A percentile compares a stretch with the other conserved stretches of the same genome.
These are phyloP conservation scores for Pyrus communis DNA, from an alignment of 306 rosid species.

Conservation along the genomic window DNA sequence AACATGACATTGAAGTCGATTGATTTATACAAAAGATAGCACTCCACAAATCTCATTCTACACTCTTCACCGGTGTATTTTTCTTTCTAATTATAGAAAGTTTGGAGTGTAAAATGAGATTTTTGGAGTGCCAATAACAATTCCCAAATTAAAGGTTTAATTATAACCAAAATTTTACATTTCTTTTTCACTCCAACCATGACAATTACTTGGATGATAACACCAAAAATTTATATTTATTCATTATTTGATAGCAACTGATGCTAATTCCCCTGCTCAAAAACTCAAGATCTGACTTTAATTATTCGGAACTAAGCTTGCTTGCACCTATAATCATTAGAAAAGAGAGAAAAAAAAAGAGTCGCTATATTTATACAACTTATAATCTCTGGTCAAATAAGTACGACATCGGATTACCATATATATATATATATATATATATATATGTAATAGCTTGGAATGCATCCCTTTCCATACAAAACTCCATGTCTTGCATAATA, in stretches of 20 bases:
- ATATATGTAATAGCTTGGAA: background rate
- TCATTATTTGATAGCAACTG: background rate
- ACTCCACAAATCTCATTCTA: no score
- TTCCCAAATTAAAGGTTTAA: no score
- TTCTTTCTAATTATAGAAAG: no score
- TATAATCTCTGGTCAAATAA: background rate
- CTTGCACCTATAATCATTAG: background rate
- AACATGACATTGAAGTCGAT: background rate
- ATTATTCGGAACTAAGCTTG: background rate
- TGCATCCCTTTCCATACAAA: constrained; percentile 1
- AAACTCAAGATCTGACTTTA: background rate
- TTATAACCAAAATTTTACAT: background rate
- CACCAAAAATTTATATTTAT: no score
- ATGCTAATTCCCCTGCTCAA: background rate
- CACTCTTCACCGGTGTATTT: no score
- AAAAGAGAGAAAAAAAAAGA: background rate
- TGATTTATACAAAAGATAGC: no score
- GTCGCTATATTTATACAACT: background rate
- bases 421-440: background rate
- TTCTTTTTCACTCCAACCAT: background rate
- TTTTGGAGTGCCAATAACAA: no score
- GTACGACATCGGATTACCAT: background rate
- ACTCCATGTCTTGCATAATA: background rate
- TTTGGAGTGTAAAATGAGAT: no score
- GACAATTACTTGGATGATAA: background rate